A percentile compares a stretch with the other conserved stretches of the same genome.
These are phyloP conservation scores for Daldinia childiae DNA, from an alignment of 495 filamentous ascomycete genomes.

Conservation along the genomic window DNA sequence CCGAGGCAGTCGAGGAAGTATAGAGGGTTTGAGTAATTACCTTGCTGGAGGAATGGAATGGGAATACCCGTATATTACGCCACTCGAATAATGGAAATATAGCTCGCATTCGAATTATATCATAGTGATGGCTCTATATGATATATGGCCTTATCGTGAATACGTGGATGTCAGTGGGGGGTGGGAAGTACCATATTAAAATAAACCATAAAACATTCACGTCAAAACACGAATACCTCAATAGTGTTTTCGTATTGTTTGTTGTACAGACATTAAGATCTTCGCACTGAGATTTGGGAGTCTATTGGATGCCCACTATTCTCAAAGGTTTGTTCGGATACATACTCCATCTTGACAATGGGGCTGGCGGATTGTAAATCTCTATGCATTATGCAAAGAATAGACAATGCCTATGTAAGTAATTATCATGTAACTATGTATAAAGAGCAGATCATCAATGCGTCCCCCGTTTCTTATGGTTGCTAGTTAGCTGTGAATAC, in stretches of 20 bases:
- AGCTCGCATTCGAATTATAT: not conserved
- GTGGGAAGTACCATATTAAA: not conserved
- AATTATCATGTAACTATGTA: not conserved
- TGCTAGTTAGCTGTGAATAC: not conserved
- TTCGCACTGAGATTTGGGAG: not conserved
- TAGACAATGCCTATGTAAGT: not conserved
- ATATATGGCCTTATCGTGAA: too few relatives aligned
- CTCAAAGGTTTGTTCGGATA: not conserved
- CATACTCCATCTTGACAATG: not conserved
- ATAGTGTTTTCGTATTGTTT: not conserved
- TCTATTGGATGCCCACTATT: not conserved
- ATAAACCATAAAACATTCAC: not conserved
- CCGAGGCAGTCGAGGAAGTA: constrained; percentile 4
- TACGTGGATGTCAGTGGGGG: too few relatives aligned
- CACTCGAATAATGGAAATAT: not conserved
- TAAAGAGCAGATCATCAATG: not conserved
- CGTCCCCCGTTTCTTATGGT: not conserved
- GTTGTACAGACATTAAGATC: not conserved
- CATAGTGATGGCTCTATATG: too few relatives aligned
- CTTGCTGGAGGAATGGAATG: not conserved
- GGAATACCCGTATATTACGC: not conserved
- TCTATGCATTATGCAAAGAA: constrained; percentile 1
- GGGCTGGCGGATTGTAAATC: not conserved
- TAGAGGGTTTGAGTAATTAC: not conserved
- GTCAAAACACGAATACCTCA: not conserved